Conservation (phyloP, 2,329 filamentous ascomycete species). For the Cordyceps sp. region DNA sequence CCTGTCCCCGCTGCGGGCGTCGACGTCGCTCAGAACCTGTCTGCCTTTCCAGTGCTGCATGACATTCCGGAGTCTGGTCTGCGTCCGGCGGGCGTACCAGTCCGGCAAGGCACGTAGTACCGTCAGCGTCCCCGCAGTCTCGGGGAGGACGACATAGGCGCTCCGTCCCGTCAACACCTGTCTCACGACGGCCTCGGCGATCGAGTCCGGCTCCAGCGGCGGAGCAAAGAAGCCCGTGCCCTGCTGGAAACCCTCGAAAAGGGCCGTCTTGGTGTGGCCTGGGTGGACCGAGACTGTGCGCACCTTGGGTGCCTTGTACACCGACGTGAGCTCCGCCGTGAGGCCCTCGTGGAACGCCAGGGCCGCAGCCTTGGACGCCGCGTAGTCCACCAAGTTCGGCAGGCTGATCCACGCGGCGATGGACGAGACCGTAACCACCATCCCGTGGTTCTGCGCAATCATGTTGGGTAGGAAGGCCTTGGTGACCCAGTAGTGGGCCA, state of each 20-base stretch:
- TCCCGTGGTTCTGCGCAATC: constrained; percentile 48
- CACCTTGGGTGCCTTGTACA: constrained; percentile 46
- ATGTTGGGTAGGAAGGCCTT: constrained; percentile 53
- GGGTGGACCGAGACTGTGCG: constrained; percentile 51
- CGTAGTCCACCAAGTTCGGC: constrained; percentile 52
- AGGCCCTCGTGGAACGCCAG: constrained; percentile 53
- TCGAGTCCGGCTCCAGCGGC: constrained; percentile 20
- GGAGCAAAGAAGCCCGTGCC: constrained; percentile 19
- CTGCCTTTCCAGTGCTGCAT: constrained; percentile 27
- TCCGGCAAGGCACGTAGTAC: constrained; percentile 37
- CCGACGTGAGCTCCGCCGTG: constrained; percentile 36
- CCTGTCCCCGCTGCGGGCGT: constrained; percentile 8
- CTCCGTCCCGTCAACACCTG: constrained; percentile 31
- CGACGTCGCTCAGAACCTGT: constrained; percentile 29
- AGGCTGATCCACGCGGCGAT: constrained; percentile 43
- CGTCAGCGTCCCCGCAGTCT: constrained; percentile 19
- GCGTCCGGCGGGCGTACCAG: constrained; percentile 41
- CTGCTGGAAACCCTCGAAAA: constrained; percentile 35
- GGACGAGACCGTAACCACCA: constrained; percentile 54
- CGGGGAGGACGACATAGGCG: constrained; percentile 29
- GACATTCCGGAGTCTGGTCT: constrained; percentile 22
- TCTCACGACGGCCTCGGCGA: constrained; percentile 29
- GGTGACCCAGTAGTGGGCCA: constrained; percentile 50
- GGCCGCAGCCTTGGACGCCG: constrained; percentile 47
- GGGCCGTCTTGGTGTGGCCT: constrained; percentile 18